Conservation (phyloP, 208 protist species). For the Leishmania tropica region DNA sequence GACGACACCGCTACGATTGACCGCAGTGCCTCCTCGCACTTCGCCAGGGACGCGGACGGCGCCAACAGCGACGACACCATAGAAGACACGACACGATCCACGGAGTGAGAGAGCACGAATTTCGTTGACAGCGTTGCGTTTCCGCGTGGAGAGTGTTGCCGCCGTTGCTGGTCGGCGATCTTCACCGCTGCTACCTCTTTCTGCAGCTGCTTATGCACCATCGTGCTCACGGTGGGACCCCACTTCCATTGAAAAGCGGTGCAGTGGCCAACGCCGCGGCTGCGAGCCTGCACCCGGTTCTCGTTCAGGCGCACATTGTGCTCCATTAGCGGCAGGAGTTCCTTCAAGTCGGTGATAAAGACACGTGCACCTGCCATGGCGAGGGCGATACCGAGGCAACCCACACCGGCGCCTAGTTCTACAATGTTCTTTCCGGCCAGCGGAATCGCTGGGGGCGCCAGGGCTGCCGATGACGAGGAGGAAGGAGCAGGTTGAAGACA, state of each 20-base stretch:
- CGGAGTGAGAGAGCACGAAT: neutral
- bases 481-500: conserved; percentile 32
- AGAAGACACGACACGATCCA: conserved; percentile 19
- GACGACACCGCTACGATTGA: neutral
- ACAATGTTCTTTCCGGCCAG: conserved; percentile 34
- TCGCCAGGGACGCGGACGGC: conserved; percentile 43
- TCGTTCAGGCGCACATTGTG: conserved; percentile 75
- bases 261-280: conserved; percentile 49
- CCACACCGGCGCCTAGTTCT: conserved; percentile 87
- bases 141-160: neutral
- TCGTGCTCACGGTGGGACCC: conserved; percentile 54
- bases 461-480: neutral
- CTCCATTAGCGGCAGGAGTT: conserved; percentile 84
- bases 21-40: conserved; percentile 29
- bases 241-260: conserved; percentile 75
- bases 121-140: neutral
- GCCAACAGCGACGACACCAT: conserved; percentile 29
- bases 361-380: conserved; percentile 78
- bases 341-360: conserved; percentile 81
- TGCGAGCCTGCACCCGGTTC: conserved; percentile 34
- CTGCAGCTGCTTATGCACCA: conserved; percentile 42
- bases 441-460: neutral
- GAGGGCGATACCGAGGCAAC: conserved; percentile 88
- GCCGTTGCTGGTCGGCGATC: neutral
- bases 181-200: conserved; percentile 12